Base-by-base conservation (phyloP, 176 grass and related monocot genomes). In the Bolboschoenus planiculmis region DNA sequence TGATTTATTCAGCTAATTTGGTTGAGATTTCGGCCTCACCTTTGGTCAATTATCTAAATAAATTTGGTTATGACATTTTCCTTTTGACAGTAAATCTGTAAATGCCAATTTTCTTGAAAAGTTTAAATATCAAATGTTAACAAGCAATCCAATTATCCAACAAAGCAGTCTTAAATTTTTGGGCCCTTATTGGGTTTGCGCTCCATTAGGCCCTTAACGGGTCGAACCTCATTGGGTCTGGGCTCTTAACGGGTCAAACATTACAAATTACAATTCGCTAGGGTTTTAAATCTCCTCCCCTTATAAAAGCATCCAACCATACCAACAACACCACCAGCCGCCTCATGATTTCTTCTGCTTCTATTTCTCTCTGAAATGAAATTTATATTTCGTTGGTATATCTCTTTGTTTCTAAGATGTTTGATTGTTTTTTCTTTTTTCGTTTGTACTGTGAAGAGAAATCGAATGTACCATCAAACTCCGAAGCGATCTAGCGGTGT, bases 401-500 rank as follows among this genome's bases (percentile, higher is more conserved):
- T 20, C 6, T 55, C 15, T 59, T 26, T 27, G 10, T 24, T 27
- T 59, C 2, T 59, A 11, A 9, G 16, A 8, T 40, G 5, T 68
- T 21, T 40, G 10, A 40, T 7, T 37, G 7, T 68, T 36, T 68
- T 39, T 75, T 48, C 6, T 0, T 71, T 2, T n/a, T n/a, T n/a
- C n/a, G n/a, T n/a, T n/a, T n/a, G n/a, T 75, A 75, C 71, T 26
- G 43, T 75, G 43, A 75, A 6, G 71, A 75, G 42, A 23, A 75
- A 5, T 44, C n/a, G 18, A 58, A 71, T n/a, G 70, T 94, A 89
- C 89, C 92, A 94, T 91, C 91, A 91, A 94, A 94, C 89, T 82
- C 91, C 82, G 91, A 94, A 93, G 85, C 88, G 63, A 11, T 29
- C 39, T 5, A 64, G 29, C 50, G 16, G 3, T 10, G 27, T 10